Percentiles rank a stretch among this genome's conserved stretches.
phyloP scores from a whole-genome alignment of 345 rosid genomes.

The Ceriops decandra region DNA sequence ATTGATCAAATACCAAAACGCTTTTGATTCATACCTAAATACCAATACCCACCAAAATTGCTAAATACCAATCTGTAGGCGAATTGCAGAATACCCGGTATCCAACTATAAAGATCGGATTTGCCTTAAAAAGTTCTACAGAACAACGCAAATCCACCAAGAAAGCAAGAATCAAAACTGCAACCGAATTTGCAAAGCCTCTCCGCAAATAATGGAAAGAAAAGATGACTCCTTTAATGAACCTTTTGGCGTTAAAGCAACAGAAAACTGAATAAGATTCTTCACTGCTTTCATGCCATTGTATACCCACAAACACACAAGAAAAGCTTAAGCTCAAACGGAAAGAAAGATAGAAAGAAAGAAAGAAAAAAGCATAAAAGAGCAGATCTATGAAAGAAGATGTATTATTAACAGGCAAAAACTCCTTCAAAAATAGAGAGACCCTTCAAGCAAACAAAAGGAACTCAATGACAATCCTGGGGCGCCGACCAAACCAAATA shows the following conservation, averaged over 20 bases:
- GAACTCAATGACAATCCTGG: neutral
- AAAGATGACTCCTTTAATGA: conserved; percentile 1
- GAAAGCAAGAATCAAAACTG: neutral
- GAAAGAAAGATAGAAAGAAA: no score
- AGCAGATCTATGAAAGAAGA: conserved; percentile 16
- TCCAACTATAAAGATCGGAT: conserved; percentile 1
- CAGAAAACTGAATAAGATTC: conserved; percentile 12
- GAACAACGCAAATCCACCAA: conserved; percentile 10
- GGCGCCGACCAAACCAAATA: conserved; percentile 8
- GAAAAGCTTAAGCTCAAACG: neutral
- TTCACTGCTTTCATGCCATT: conserved; percentile 11
- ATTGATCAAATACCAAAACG: neutral
- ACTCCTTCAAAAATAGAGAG: neutral
- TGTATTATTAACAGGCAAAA: neutral
- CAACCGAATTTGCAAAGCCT: conserved; percentile 1
- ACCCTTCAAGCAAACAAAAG: conserved; percentile 5
- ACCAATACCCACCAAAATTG: neutral
- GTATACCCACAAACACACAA: neutral
- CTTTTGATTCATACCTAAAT: neutral
- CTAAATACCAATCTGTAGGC: neutral
- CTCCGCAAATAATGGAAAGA: neutral
- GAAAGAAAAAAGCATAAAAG: conserved; percentile 7
- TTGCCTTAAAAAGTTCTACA: neutral
- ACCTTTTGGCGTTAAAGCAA: conserved; percentile 3
- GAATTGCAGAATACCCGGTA: conserved; percentile 12